A percentile compares a stretch with the other conserved stretches of the same genome.
Conservation (phyloP, 2,329 filamentous ascomycete species). For the Exophiala viscosa region DNA sequence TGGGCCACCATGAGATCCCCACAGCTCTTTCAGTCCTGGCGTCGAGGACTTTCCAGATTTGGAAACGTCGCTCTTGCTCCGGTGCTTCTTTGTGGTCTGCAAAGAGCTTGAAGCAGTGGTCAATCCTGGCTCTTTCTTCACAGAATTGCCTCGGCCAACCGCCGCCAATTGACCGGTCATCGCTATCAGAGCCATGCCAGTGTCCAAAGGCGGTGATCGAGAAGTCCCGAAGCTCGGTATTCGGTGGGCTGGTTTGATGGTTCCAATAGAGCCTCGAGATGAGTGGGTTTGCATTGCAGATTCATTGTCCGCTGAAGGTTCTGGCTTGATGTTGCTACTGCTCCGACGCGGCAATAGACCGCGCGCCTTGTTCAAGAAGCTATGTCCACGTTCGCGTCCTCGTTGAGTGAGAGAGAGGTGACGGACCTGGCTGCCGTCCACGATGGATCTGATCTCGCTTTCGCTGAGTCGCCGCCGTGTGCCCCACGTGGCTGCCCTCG, state of each 20-base stretch:
- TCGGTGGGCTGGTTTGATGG: conserved; percentile 34
- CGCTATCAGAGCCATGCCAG: conserved; percentile 40
- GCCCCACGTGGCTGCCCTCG: conserved; percentile 54
- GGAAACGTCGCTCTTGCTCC: conserved; percentile 57
- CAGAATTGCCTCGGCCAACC: conserved; percentile 53
- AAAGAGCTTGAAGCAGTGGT: conserved; percentile 26
- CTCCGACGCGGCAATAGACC: conserved; percentile 39
- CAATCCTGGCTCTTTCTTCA: conserved; percentile 50
- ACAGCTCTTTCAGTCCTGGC: conserved; percentile 50
- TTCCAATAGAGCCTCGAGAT: conserved; percentile 27
- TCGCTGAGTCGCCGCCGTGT: conserved; percentile 48
- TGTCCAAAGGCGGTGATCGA: conserved; percentile 40
- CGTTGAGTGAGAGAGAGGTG: conserved; percentile 37
- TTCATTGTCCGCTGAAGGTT: conserved; percentile 23
- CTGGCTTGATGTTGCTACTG: conserved; percentile 44
- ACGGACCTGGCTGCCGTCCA: conserved; percentile 41
- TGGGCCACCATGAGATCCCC: conserved; percentile 56
- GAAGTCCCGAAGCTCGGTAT: conserved; percentile 38
- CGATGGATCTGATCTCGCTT: conserved; percentile 48
- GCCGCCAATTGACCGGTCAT: conserved; percentile 46
- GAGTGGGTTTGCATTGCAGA: conserved; percentile 6
- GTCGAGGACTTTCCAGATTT: conserved; percentile 36
- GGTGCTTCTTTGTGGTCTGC: conserved; percentile 33
- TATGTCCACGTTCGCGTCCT: conserved; percentile 42
- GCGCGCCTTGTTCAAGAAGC: conserved; percentile 37